Conservation (phyloP, 1,284 basidiomycete genomes). For the Ceratobasidium sp. region DNA sequence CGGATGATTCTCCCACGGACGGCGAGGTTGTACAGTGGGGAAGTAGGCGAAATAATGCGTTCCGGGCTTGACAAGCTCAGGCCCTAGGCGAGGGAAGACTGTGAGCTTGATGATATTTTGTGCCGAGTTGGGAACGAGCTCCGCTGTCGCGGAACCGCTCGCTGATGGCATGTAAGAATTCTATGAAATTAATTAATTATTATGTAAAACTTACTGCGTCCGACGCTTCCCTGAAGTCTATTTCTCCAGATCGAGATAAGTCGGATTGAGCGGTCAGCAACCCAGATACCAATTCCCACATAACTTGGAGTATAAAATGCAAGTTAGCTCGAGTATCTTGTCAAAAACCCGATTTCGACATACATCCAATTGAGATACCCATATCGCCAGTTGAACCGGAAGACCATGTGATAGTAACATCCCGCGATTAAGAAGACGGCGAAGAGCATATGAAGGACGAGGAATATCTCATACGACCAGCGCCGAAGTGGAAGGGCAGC, state of each 20-base stretch:
- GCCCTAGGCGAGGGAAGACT: constrained; percentile 7
- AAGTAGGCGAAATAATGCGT: constrained; percentile 37
- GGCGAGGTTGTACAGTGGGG: constrained; percentile 14
- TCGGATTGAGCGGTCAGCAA: constrained; percentile 21
- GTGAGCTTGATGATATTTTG: constrained; percentile 28
- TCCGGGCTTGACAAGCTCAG: constrained; percentile 3
- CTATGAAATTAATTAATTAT: no score
- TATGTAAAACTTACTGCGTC: not conserved
- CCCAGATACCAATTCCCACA: constrained; percentile 37
- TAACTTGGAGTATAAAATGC: constrained; percentile 5
- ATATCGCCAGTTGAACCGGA: constrained; percentile 19
- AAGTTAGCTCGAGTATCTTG: not conserved
- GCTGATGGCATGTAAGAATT: not conserved
- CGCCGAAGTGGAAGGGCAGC: constrained; percentile 29
- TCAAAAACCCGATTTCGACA: not conserved
- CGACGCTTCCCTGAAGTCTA: constrained; percentile 13
- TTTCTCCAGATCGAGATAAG: constrained; percentile 6
- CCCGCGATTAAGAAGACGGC: constrained; percentile 23
- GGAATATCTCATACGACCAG: constrained; percentile 35
- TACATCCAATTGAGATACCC: constrained; percentile 42
- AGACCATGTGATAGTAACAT: constrained; percentile 34
- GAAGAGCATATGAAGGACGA: constrained; percentile 25
- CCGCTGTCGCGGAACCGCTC: not conserved
- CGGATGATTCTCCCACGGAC: constrained; percentile 44
- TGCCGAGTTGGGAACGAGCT: constrained; percentile 16